Conservation (phyloP, 805 yeast genomes). For the Saccharomycopsis sp. region DNA sequence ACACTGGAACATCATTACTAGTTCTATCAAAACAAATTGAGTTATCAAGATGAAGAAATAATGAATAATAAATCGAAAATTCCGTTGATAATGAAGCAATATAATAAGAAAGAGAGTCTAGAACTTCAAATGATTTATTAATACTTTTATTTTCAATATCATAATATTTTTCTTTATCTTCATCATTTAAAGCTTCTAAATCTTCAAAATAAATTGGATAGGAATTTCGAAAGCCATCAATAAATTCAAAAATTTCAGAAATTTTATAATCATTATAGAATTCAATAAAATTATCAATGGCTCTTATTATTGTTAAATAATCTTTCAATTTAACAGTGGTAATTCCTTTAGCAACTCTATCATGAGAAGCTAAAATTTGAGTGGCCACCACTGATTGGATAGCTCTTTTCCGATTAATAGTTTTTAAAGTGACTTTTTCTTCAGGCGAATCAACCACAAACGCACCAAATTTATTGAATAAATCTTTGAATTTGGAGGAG, state of each 20-base stretch:
- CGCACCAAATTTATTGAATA: background rate
- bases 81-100: slow-evolving; percentile 4
- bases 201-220: slow-evolving; percentile 14
- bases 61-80: slow-evolving; percentile 13
- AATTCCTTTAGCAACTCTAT: background rate
- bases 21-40: slow-evolving; percentile 12
- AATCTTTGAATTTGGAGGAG: background rate
- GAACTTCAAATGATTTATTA: slow-evolving; percentile 12
- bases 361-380: slow-evolving; percentile 9
- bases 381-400: background rate
- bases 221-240: slow-evolving; percentile 11
- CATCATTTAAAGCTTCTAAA: slow-evolving; percentile 3
- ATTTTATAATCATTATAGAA: slow-evolving; percentile 15
- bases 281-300: slow-evolving; percentile 15
- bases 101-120: slow-evolving; percentile 21
- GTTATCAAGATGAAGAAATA: slow-evolving; percentile 12
- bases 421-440: slow-evolving; percentile 9
- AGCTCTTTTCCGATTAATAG: slow-evolving; percentile 5
- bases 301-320: slow-evolving; percentile 10
- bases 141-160: slow-evolving; percentile 8
- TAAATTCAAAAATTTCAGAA: slow-evolving; percentile 14
- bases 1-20: slow-evolving; percentile 8
- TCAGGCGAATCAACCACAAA: slow-evolving; percentile 8
- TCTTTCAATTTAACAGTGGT: slow-evolving; percentile 12
- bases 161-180: slow-evolving; percentile 4